Base-by-base conservation (phyloP, 257 asterid genomes). In the Solanum dulcamara region DNA sequence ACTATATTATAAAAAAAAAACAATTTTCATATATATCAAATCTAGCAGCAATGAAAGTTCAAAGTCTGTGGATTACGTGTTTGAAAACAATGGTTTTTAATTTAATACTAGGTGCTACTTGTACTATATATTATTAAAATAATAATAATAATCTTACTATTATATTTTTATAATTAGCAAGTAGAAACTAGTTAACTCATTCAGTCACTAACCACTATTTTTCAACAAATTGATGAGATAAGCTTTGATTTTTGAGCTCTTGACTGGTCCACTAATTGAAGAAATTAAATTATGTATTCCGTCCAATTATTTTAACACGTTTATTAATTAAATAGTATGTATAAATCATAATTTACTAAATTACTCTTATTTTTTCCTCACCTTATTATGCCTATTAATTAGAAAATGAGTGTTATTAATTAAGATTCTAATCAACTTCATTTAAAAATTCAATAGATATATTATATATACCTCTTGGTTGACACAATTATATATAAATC, bases 221-320 rank as follows among this genome's bases (percentile, higher is more conserved):
- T 70, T 72, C 51, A 72, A 72, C 81, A 72, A 37, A 11, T 71
- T 71, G 33, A 38, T 71, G 53, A 22, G 53, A 38, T 72, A n/a
- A 72, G 33, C 30, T 70, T 68, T 68, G 40, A 38, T 35, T 33
- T 38, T 72, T n/a, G 18, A 72, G 33, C 48, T 3, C 80, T 22
- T 71, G 80, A 71, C 80, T 33, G 38, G 20, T 71, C 80, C 80
- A 71, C 51, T 35, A 37, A 71, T 20, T 37, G 80, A 68, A 68
- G 77, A 68, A 67, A 67, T 67, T 67, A 33, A 67, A 15, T 33
- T 17, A 67, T 17, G 11, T 18, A 9, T 8, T 32, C 42, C 72
- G 11, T 30, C 74, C n/a, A 28, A 66, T 28, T 64, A 66, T 33
- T 32, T 68, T 33, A 66, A 62, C 6, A 64, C 32, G 5, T 64